Evolutionary conservation across 352 stramenopile genomes (phyloP), one percentile per base, ranked within the genome.

Genomic region (Nannochloropsis limnetica): DNA sequence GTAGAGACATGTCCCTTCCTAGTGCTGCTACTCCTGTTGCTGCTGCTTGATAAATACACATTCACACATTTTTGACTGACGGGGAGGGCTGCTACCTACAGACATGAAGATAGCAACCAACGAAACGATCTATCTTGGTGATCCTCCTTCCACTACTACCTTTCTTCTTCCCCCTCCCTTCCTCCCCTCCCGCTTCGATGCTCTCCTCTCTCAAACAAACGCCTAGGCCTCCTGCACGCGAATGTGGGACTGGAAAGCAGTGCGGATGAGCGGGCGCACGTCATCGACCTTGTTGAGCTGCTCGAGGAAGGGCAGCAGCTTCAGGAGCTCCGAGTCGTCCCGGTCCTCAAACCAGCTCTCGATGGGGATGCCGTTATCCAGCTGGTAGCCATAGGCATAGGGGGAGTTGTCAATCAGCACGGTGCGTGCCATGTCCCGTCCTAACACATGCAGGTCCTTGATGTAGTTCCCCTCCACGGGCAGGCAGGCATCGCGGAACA

Each of bases 331-430:
- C n/a, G 90, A 92, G 86, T 99, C 96, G 17, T 87, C 86, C 80
- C 92, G 91, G 89, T 99, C 94, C 84, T 98, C 94, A 89, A 98
- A 98, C 96, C 96, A 99, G 32, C 91, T 97, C 88, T 98, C 93
- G 83, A 99, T 99, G 68, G 95, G 95, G 43, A 99, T 97, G 37
- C 95, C 95, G 89, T 99, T 99, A 88, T 96, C 95, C 6, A 97
- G 91, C 86, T 99, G 94, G 88, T 98, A 99, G 2, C 94, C 95
- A 88, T 98, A 99, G 0, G 95, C 96, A 84, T 99, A 95, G 0
- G 95, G 95, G 23, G 92, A 97, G 87, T 99, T 99, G 85, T 99
- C 96, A 0, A 99, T 95, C n/a, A 99, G 89, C 29, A 93, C 89
- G 32, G 88, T 90, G 68, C 91, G 88, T 20, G 83, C 90, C 11